phyloP scores from a whole-genome alignment of 225 moss, liverwort and hornwort species.

The Rhytidiadelphus loreus region DNA sequence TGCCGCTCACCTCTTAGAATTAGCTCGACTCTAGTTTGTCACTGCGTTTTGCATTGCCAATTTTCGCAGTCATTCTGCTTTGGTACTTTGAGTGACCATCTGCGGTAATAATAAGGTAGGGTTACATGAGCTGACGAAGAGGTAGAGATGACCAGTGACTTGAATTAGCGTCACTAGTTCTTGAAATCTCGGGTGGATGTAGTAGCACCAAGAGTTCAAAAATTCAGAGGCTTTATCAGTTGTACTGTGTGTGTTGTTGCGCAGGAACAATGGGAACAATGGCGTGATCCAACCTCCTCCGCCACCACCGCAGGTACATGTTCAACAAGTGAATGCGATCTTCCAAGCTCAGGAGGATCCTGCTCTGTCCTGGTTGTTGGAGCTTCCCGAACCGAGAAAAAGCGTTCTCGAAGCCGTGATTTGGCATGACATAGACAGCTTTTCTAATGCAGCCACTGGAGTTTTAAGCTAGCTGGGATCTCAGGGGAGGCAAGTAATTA shows the following conservation, averaged over 20 bases:
- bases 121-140: neutral
- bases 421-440: neutral
- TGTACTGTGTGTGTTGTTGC: neutral
- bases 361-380: neutral
- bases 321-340: neutral
- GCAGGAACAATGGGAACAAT: neutral
- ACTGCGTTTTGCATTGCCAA: neutral
- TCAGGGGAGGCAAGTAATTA: neutral
- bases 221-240: neutral
- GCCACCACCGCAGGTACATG: neutral
- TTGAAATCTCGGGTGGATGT: neutral
- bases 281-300: neutral
- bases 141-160: neutral
- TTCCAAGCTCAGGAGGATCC: neutral
- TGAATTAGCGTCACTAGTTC: neutral
- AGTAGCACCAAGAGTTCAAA: neutral
- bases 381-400: neutral
- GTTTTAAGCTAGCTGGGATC: neutral
- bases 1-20: neutral
- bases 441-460: neutral
- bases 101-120: neutral
- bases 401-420: neutral
- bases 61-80: neutral
- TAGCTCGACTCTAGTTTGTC: neutral
- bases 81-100: neutral